A percentile compares a stretch with the other conserved stretches of the same genome.
These are phyloP conservation scores for Podaxis carcinomalis DNA, from an alignment of 768 basidiomycete species.

Conservation along the genomic window DNA sequence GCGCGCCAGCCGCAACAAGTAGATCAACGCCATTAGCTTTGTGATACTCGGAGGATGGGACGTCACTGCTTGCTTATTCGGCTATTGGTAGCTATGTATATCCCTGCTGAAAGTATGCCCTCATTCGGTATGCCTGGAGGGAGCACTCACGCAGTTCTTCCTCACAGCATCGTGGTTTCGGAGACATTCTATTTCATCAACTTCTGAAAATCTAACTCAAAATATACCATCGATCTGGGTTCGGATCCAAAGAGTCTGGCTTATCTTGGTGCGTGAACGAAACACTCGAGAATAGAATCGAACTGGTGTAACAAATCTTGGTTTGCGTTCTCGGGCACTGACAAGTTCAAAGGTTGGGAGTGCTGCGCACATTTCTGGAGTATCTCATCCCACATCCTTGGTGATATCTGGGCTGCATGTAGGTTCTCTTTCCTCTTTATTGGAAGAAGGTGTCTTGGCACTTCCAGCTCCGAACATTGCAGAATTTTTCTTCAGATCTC, in stretches of 20 bases:
- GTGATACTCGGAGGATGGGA: background rate
- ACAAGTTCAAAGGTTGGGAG: background rate
- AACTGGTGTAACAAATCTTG: background rate
- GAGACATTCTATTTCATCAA: background rate
- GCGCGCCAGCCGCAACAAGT: background rate
- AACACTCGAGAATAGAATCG: background rate
- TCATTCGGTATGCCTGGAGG: background rate
- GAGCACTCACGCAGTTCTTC: background rate
- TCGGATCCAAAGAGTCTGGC: background rate
- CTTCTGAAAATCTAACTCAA: slow-evolving; percentile 3
- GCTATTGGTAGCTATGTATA: slow-evolving; percentile 3
- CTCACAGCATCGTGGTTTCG: background rate
- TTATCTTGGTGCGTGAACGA: background rate
- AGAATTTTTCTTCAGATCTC: background rate
- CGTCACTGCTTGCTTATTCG: background rate
- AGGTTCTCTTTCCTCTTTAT: background rate
- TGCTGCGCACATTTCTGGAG: background rate
- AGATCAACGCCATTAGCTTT: background rate
- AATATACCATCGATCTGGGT: background rate
- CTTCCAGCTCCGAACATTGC: background rate
- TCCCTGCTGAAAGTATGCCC: background rate
- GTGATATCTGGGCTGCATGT: background rate
- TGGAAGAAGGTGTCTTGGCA: background rate
- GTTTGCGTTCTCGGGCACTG: background rate
- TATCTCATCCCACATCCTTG: background rate